A percentile compares a stretch with the other conserved stretches of the same genome.
Evolutionary conservation across 805 yeast genomes (phyloP).

Genomic region (Ogataea henricii): DNA sequence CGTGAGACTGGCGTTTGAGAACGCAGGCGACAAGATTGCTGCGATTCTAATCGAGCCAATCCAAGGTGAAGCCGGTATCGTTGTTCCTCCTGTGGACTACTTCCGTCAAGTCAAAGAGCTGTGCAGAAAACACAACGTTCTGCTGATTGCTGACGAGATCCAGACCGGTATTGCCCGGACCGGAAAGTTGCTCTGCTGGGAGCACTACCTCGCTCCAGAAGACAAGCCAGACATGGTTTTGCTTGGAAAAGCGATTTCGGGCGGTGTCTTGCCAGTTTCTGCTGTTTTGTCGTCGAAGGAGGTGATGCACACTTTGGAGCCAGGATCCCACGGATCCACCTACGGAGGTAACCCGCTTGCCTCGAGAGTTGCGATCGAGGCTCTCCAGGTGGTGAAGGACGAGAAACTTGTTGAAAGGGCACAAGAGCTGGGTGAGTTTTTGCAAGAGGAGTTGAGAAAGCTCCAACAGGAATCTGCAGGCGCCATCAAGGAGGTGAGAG

Average conservation of each 20-base stretch:
- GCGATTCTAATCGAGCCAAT: conserved; percentile 93
- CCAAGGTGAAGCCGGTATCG: conserved; percentile 98
- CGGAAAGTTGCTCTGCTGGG: conserved; percentile 89
- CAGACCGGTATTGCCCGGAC: conserved; percentile 98
- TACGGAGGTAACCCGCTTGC: conserved; percentile 98
- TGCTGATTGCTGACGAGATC: conserved; percentile 93
- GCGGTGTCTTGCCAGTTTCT: conserved; percentile 91
- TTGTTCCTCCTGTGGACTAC: conserved; percentile 87
- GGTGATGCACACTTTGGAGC: conserved; percentile 84
- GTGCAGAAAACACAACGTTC: conserved; percentile 80
- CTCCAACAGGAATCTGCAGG: conserved; percentile 56
- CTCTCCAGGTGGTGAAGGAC: conserved; percentile 84
- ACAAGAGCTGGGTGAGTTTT: conserved; percentile 63
- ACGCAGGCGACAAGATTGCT: conserved; percentile 86
- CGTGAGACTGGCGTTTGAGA: conserved; percentile 75
- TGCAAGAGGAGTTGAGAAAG: conserved; percentile 58
- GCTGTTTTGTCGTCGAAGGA: conserved; percentile 89
- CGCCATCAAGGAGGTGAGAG: conserved; percentile 66
- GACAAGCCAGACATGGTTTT: conserved; percentile 88
- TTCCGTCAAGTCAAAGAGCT: conserved; percentile 68
- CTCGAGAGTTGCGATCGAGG: conserved; percentile 90
- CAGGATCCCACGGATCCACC: conserved; percentile 97
- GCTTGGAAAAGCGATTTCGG: conserved; percentile 93
- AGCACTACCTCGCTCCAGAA: conserved; percentile 62
- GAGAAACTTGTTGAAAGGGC: conserved; percentile 86